Conservation (phyloP, 805 yeast genomes). For the Kodamaea leandrae region DNA sequence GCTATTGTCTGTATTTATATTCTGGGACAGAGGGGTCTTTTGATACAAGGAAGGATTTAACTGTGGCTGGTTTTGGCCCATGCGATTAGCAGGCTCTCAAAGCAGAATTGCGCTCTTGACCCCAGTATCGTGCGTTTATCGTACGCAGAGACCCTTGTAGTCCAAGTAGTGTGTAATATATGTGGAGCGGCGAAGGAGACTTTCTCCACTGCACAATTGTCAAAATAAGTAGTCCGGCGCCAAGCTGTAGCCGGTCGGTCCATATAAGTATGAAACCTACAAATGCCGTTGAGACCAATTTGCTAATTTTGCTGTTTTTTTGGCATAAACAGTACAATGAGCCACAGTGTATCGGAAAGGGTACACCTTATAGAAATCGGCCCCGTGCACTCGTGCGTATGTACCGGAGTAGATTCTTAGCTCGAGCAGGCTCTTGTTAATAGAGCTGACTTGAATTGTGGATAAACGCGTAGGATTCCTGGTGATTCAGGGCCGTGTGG, state of each 20-base stretch:
- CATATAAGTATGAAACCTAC: slow-evolving; percentile 1
- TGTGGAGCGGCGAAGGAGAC: too few species aligned
- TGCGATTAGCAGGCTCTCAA: not conserved
- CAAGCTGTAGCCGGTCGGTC: not conserved
- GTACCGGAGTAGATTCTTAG: not conserved
- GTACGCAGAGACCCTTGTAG: too few species aligned
- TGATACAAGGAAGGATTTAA: slow-evolving; percentile 6
- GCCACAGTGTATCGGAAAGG: slow-evolving; percentile 10
- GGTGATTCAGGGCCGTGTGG: too few species aligned
- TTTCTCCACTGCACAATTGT: not conserved
- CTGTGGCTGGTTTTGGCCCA: slow-evolving; percentile 15
- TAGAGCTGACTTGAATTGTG: not conserved
- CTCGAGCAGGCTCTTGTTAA: not conserved
- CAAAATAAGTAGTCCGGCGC: not conserved
- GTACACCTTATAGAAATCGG: not conserved
- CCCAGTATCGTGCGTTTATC: not conserved
- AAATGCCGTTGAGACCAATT: not conserved
- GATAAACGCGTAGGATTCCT: too few species aligned
- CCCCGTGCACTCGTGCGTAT: not conserved
- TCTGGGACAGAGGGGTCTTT: slow-evolving; percentile 5
- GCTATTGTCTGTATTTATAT: slow-evolving; percentile 6
- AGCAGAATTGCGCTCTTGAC: slow-evolving; percentile 1
- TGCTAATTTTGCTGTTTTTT: slow-evolving; percentile 8
- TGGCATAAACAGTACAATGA: slow-evolving; percentile 4
- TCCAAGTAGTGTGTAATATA: too few species aligned